phyloP scores from a whole-genome alignment of 2,329 filamentous ascomycete genomes.

The Endoconidiophora laricicola region DNA sequence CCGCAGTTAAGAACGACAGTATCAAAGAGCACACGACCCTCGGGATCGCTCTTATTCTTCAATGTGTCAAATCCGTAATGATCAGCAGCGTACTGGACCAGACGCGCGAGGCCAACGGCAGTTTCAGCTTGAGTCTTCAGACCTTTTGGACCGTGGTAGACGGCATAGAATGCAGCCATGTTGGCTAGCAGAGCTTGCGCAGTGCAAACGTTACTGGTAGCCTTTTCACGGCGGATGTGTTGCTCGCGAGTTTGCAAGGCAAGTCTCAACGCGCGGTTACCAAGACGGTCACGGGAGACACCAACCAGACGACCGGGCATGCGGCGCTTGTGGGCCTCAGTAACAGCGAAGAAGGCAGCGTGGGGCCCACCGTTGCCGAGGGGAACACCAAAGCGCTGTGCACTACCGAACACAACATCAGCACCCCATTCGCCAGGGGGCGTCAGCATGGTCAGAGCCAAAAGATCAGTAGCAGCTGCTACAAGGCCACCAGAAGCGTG shows the following conservation, averaged over 20 bases:
- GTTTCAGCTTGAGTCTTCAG: slow-evolving; percentile 70
- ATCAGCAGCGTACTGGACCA: slow-evolving; percentile 48
- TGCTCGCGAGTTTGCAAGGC: slow-evolving; percentile 88
- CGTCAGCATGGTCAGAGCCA: slow-evolving; percentile 73
- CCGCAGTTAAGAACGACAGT: slow-evolving; percentile 53
- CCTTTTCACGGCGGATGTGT: slow-evolving; percentile 90
- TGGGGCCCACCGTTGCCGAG: slow-evolving; percentile 90
- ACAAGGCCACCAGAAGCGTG: slow-evolving; percentile 66
- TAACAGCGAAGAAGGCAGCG: slow-evolving; percentile 86
- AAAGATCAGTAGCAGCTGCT: slow-evolving; percentile 74
- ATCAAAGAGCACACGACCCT: slow-evolving; percentile 54
- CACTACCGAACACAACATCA: slow-evolving; percentile 85
- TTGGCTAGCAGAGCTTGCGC: slow-evolving; percentile 87
- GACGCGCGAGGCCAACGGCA: slow-evolving; percentile 52
- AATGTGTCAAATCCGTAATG: slow-evolving; percentile 47
- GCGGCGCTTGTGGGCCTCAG: slow-evolving; percentile 83
- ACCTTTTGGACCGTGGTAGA: slow-evolving; percentile 80
- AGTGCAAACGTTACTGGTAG: slow-evolving; percentile 93
- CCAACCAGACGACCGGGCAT: slow-evolving; percentile 84
- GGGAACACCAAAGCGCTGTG: slow-evolving; percentile 81
- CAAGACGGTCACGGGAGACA: slow-evolving; percentile 77
- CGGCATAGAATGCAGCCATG: slow-evolving; percentile 86
- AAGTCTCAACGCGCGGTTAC: slow-evolving; percentile 63
- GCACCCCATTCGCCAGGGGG: slow-evolving; percentile 89
- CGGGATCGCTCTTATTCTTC: slow-evolving; percentile 36